Conservation (phyloP, 257 asterid genomes). For the Datura wrightii region DNA sequence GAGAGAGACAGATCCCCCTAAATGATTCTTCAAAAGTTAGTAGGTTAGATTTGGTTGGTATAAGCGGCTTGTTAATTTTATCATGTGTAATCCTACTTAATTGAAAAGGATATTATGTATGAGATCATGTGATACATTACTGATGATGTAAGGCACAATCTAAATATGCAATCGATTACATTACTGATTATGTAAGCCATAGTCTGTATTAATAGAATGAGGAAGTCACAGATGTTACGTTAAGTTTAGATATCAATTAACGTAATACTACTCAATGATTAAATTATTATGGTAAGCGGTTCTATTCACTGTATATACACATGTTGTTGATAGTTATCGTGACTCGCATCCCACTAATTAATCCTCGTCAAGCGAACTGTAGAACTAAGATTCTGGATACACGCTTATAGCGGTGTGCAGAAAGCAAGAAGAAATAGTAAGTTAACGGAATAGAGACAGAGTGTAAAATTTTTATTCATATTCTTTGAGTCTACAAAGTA, state of each 20-base stretch:
- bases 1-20: not conserved
- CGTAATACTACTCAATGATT: not conserved
- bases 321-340: not conserved
- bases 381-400: too few species aligned
- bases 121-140: not conserved
- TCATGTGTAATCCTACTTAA: not conserved
- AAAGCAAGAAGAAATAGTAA: too few species aligned
- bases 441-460: too few species aligned
- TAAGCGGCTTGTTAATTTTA: not conserved
- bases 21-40: not conserved
- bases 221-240: not conserved
- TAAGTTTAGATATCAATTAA: not conserved
- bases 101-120: not conserved
- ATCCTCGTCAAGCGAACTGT: too few species aligned
- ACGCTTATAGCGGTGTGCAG: too few species aligned
- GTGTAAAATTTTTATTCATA: too few species aligned
- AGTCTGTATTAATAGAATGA: conserved; percentile 21
- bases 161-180: too few species aligned
- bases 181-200: not conserved
- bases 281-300: not conserved
- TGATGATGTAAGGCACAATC: not conserved
- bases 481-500: too few species aligned
- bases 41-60: conserved; percentile 2
- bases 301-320: not conserved
- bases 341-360: not conserved